Percentiles rank a stretch among this genome's conserved stretches.
These are phyloP conservation scores for Aspergillus hortae DNA, from an alignment of 2,329 filamentous ascomycete genomes.

Conservation along the genomic window DNA sequence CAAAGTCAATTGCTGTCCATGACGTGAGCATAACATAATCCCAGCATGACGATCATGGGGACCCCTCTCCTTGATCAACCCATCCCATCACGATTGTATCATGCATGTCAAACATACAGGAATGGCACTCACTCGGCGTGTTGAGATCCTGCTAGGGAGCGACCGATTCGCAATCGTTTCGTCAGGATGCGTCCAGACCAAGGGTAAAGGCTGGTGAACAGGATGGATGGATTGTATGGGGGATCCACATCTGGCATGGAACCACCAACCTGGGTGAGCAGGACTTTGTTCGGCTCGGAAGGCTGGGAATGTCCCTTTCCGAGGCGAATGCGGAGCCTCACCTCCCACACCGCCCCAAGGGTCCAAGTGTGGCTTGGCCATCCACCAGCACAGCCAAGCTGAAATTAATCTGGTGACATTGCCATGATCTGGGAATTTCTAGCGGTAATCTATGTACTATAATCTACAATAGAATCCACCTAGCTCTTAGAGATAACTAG, in stretches of 20 bases:
- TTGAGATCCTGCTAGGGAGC: too few relatives aligned
- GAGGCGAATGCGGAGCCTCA: neutral
- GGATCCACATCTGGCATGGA: neutral
- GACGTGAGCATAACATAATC: slow-evolving; percentile 4
- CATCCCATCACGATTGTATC: neutral
- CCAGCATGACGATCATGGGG: neutral
- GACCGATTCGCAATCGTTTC: too few relatives aligned
- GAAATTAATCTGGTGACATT: neutral
- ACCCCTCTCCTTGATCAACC: neutral
- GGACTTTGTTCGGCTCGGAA: neutral
- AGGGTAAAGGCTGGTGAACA: neutral
- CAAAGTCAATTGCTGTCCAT: neutral
- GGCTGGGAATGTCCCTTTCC: neutral
- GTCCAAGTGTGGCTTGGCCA: neutral
- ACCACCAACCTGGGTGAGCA: neutral
- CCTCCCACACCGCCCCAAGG: neutral
- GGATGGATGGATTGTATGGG: neutral
- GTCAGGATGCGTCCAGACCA: too few relatives aligned
- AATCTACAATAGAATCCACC: too few relatives aligned
- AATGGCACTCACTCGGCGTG: neutral
- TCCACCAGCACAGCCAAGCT: neutral
- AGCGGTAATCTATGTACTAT: too few relatives aligned
- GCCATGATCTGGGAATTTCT: neutral
- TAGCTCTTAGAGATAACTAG: too few relatives aligned
- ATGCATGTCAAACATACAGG: neutral